Base-by-base conservation (phyloP, 2,329 filamentous ascomycete species). In the Nothopassalora personata region DNA sequence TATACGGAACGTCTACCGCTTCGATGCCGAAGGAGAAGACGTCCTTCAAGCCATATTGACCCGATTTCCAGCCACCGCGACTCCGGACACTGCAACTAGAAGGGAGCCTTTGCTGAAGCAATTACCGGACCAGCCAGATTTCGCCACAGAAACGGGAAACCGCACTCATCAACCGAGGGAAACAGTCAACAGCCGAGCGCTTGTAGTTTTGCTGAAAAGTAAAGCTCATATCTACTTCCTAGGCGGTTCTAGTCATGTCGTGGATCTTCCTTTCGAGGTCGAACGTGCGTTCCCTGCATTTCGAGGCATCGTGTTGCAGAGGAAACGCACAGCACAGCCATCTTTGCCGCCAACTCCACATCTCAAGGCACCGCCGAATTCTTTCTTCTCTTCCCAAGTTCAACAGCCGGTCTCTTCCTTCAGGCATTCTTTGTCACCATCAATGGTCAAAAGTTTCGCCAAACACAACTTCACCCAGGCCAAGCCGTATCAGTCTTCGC, bases 151-250 rank as follows among this genome's bases (percentile, higher is more conserved):
- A 4, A 51, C 27, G 15, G 49, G 27, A 28, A 31, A 15, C 13
- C 49, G 30, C n/a, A 30, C 27, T 19, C 27, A 31, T 10, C 27
- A 31, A 7, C 19, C 2, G 8, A n/a, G 30, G 18, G 3, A 11
- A 18, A 15, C 19, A 13, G 11, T 5, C 8, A n/a, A 19, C 18
- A 30, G 27, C 19, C 60, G 68, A 71, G 91, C 93, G 4, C 77
- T 99, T 61, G 90, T 97, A 7, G 89, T 99, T 53, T 89, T 97
- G 66, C 83, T 99, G 65, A 92, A 90, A 75, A 92, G 90, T 0
- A 93, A 97, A 71, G 91, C 90, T 23, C 93, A 97, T 71, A 85
- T 99, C 64, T 95, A 92, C 79, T 97, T 95, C 72, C 82, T 97
- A 39, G 85, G 89, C 1, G 93, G 93, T 19, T 87, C 90, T 34